phyloP scores from a whole-genome alignment of 2,329 filamentous ascomycete genomes.

The Colletotrichum truncatum region DNA sequence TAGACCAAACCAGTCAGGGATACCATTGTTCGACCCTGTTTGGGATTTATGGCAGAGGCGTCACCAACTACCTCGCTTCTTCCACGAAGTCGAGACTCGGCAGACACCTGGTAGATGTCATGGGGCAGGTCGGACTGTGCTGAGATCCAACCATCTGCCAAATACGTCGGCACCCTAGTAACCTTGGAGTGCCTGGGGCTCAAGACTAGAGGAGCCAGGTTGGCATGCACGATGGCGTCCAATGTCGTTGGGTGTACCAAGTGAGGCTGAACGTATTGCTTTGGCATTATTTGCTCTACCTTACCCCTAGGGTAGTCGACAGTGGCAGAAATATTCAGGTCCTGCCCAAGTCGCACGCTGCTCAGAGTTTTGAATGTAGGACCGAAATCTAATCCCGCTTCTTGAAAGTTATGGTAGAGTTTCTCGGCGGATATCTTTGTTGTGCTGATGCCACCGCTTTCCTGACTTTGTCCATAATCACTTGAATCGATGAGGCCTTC shows the following conservation, averaged over 20 bases:
- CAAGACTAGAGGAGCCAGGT: conserved; percentile 24
- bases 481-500: background rate
- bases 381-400: conserved; percentile 32
- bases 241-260: conserved; percentile 46
- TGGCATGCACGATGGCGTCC: conserved; percentile 43
- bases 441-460: background rate
- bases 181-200: background rate
- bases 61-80: conserved; percentile 25
- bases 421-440: conserved; percentile 20
- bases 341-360: conserved; percentile 13
- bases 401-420: conserved; percentile 28
- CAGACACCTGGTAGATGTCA: conserved; percentile 31
- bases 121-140: conserved; percentile 4
- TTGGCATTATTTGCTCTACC: conserved; percentile 32
- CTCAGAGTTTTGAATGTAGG: conserved; percentile 31
- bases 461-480: background rate
- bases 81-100: conserved; percentile 16
- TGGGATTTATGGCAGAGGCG: conserved; percentile 26
- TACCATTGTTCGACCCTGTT: conserved; percentile 28
- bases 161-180: conserved; percentile 22
- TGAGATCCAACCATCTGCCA: conserved; percentile 16
- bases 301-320: conserved; percentile 8
- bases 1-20: conserved; percentile 32
- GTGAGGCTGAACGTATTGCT: conserved; percentile 36
- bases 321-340: conserved; percentile 9